Base-by-base conservation (phyloP, 495 filamentous ascomycete genomes). In the Neurospora terricola region DNA sequence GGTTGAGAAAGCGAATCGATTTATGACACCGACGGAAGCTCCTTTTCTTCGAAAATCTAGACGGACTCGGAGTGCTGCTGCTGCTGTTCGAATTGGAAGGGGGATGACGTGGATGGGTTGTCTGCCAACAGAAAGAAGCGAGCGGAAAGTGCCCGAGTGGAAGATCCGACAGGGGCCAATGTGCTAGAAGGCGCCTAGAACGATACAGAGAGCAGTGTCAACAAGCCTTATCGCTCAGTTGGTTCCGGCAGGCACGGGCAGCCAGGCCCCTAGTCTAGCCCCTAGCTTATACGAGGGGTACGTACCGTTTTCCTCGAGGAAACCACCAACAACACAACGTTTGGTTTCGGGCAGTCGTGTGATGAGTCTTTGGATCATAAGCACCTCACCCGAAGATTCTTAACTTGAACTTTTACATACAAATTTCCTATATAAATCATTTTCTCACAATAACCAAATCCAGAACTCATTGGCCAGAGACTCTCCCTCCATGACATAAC, bases 31-130 rank as follows among this genome's bases (percentile, higher is more conserved):
- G 27, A 18, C 3, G 54, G 27, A 10, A 62, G 14, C 54, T 66
- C 54, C 23, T 30, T 66, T 34, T 66, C 14, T 34, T 66, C 3
- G n/a, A 66, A 34, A 66, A 66, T 36, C 14, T 36, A 18, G 54
- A 66, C 54, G 27, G 14, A 34, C 54, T 66, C 54, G 54, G 48
- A 59, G 4, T 62, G 48, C 5, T 62, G 42, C 9, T 48, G 54
- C 0, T 48, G 54, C 3, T 34, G 54, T 66, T 66, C 27, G 54
- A 34, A 30, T 18, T 59, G 70, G 23, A 59, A 30, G 37, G 38
- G 38, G 70, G 70, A 71, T 71, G 70, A 71, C 70, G 70, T 71
- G 37, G 39, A 71, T 45, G 38, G 70, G 36, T 45, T 66, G 54
- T 62, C 27, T 34, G 23, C 54, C 54, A 30, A 21, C 54, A 66